phyloP scores from a whole-genome alignment of 306 rosid genomes.

The Gillenia trifoliata region DNA sequence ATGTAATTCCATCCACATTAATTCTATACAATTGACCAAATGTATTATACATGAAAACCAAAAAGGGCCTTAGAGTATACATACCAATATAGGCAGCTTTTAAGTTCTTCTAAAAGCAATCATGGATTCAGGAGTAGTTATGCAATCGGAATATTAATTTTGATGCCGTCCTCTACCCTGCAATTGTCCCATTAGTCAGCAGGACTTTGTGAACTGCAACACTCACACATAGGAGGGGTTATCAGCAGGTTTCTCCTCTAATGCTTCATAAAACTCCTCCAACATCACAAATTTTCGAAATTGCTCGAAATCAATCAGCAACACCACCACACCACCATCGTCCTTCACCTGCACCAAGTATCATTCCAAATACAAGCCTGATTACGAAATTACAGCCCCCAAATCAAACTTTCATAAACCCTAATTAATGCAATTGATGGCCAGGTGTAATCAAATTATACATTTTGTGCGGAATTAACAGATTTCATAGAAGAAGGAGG shows the following conservation, averaged over 20 bases:
- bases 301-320: slow-evolving; percentile 67
- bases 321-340: slow-evolving; percentile 44
- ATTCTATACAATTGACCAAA: slow-evolving; percentile 1
- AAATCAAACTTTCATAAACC: not conserved
- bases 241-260: slow-evolving; percentile 65
- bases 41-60: not conserved
- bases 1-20: slow-evolving; percentile 15
- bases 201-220: slow-evolving; percentile 71
- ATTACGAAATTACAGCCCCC: not conserved
- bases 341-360: slow-evolving; percentile 31
- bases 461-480: not conserved
- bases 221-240: slow-evolving; percentile 66
- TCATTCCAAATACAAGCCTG: not conserved
- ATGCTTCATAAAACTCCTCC: slow-evolving; percentile 48
- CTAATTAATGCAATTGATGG: not conserved
- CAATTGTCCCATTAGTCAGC: slow-evolving; percentile 36
- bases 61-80: not conserved
- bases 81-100: slow-evolving; percentile 93
- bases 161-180: slow-evolving; percentile 39
- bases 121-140: slow-evolving; percentile 73
- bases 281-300: slow-evolving; percentile 37
- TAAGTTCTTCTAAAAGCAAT: slow-evolving; percentile 81
- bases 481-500: not conserved
- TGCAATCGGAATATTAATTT: slow-evolving; percentile 64
- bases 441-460: not conserved